Evolutionary conservation across 2,329 filamentous ascomycete species (phyloP), one percentile per base, ranked within the genome.

Genomic region (Botrytis cinerea): DNA sequence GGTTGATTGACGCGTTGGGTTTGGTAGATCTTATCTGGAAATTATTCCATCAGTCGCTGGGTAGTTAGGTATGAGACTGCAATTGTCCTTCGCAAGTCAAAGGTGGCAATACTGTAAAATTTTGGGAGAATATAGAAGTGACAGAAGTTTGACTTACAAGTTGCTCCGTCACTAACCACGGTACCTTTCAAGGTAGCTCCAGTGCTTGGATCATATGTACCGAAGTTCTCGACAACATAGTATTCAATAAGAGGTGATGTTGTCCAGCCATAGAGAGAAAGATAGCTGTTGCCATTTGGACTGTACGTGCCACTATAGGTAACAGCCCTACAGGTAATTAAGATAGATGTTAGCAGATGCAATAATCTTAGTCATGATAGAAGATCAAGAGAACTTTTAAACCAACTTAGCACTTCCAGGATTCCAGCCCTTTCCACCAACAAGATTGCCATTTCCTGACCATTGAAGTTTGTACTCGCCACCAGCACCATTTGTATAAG

Each of bases 231-330:
- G 75, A 89, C 83, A 73, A 89, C 85, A 81, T 89, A 89, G 81
- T 89, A 76, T 69, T 77, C 73, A 59, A 79, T 70, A 45, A 79
- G 74, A 14, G 77, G 77, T n/a, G 62, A 74, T 2, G 61, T 75
- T 25, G 76, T 87, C 87, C 88, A 90, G 63, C 87, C 87, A 78
- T 89, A 89, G n/a, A 89, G 80, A 22, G 87, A 81, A 25, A 90
- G 83, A 78, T 89, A 89, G 35, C 78, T 79, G 80, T 85, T 85
- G n/a, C 83, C 83, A 38, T 78, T 80, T 22, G 82, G 80, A 70
- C 76, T 81, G 80, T 82, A 86, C 57, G 79, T 81, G 35, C 83
- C 85, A 43, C 77, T 80, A 80, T 84, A 86, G 60, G 77, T 83
- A 73, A 86, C 83, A 51, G 77, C 78, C 71, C 83, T 74, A 25